Evolutionary conservation across 164 flowering plant species (phyloP).

Genomic region (Liquidambar formosana): DNA sequence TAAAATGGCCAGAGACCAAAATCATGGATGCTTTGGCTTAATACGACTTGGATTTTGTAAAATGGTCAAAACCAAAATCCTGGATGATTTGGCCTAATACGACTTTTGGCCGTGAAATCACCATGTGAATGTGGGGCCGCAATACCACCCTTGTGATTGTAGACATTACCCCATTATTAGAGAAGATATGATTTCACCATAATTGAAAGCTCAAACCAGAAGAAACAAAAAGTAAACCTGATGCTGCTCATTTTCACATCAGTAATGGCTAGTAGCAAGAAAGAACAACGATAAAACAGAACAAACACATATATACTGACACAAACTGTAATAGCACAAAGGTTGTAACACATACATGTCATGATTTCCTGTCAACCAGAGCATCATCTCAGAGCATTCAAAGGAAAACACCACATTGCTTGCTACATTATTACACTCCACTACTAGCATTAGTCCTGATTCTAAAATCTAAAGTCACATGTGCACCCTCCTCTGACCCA

Average conservation of each 20-base stretch:
- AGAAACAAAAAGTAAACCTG: neutral
- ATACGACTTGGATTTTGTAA: no score
- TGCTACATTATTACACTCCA: conserved; percentile 29
- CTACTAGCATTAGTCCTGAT: conserved; percentile 40
- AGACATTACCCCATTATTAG: conserved; percentile 2
- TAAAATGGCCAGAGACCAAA: neutral
- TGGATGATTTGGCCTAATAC: conserved; percentile 2
- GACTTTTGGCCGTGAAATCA: conserved; percentile 7
- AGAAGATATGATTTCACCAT: conserved; percentile 8
- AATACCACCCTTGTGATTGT: conserved; percentile 3
- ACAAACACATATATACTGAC: conserved; percentile 23
- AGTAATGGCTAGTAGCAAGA: neutral
- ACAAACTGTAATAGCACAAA: conserved; percentile 17
- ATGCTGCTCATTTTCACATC: neutral
- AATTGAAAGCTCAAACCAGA: conserved; percentile 3
- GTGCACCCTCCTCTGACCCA: conserved; percentile 26
- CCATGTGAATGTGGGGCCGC: conserved; percentile 23
- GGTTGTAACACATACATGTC: conserved; percentile 27
- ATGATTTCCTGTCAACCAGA: conserved; percentile 23
- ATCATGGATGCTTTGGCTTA: conserved; percentile 5
- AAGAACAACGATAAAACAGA: conserved; percentile 10
- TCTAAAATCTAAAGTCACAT: conserved; percentile 52
- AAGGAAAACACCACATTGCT: conserved; percentile 25
- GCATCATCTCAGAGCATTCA: conserved; percentile 37
- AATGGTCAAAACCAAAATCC: conserved; percentile 1